Percentiles rank a stretch among this genome's conserved stretches.
These are phyloP conservation scores for Backusella westeae DNA, from an alignment of 192 early-diverging fungal genomes.

Conservation along the genomic window DNA sequence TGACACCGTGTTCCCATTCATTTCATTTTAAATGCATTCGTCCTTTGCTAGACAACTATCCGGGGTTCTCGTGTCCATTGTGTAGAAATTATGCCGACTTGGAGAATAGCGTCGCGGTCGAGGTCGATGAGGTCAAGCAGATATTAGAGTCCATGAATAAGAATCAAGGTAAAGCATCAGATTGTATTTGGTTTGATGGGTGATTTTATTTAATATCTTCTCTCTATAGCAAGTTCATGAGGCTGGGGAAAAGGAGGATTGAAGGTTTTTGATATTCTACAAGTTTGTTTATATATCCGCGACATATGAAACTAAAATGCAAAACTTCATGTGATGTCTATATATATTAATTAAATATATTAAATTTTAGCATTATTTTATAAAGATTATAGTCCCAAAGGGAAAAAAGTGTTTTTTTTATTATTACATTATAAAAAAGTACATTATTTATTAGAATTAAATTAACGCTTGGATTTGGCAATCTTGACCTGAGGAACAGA, in stretches of 20 bases:
- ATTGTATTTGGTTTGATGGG: too few relatives aligned
- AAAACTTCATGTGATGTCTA: too few relatives aligned
- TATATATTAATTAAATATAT: too few relatives aligned
- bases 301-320: too few relatives aligned
- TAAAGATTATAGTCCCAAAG: too few relatives aligned
- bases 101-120: conserved; percentile 69
- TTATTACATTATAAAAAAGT: not conserved
- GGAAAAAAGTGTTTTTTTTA: too few relatives aligned
- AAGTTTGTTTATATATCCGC: too few relatives aligned
- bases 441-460: not conserved
- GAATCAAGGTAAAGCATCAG: not conserved
- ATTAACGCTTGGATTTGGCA: conserved; percentile 35
- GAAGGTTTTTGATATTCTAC: too few relatives aligned
- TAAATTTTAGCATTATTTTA: too few relatives aligned
- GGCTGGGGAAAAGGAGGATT: too few relatives aligned
- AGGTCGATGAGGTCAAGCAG: conserved; percentile 10
- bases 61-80: conserved; percentile 84
- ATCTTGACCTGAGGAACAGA: conserved; percentile 54
- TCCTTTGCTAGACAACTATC: conserved; percentile 67
- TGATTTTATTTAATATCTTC: too few relatives aligned
- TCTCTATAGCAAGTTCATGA: too few relatives aligned
- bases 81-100: conserved; percentile 93
- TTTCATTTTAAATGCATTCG: conserved; percentile 92
- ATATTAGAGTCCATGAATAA: not conserved
- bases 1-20: conserved; percentile 83